Conservation (phyloP, 345 rosid species). For the Turnera subulata region DNA sequence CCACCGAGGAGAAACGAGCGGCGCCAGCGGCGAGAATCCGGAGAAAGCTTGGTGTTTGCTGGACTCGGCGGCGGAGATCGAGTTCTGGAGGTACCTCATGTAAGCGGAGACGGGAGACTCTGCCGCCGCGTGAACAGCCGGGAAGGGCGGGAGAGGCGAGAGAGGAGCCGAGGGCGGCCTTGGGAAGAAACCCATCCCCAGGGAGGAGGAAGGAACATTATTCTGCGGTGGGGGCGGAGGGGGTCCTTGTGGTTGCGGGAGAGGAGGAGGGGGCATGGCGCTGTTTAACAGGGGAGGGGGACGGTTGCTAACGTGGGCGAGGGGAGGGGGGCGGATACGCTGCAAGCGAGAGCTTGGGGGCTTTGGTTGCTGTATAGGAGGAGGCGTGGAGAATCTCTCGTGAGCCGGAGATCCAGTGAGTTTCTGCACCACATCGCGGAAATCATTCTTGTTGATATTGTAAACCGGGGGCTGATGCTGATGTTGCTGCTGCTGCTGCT, state of each 20-base stretch:
- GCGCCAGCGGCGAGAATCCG: conserved; percentile 65
- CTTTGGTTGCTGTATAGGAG: conserved; percentile 64
- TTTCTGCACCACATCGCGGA: conserved; percentile 88
- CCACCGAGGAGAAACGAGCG: conserved; percentile 67
- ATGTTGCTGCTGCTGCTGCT: conserved; percentile 24
- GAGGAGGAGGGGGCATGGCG: conserved; percentile 25
- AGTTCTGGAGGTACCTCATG: conserved; percentile 66
- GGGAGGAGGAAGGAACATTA: conserved; percentile 5
- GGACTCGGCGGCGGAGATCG: conserved; percentile 41
- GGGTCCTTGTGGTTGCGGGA: conserved; percentile 6
- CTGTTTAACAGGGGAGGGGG: conserved; percentile 53
- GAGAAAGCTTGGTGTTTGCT: conserved; percentile 50
- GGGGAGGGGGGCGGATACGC: conserved; percentile 91
- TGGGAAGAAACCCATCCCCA: conserved; percentile 21
- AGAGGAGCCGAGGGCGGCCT: conserved; percentile 45
- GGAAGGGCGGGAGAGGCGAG: conserved; percentile 65
- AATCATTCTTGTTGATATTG: conserved; percentile 89
- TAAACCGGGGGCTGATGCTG: conserved; percentile 85
- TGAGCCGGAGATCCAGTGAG: conserved; percentile 93
- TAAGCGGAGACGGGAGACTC: conserved; percentile 73
- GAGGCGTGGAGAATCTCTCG: conserved; percentile 67
- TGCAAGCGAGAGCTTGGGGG: conserved; percentile 83
- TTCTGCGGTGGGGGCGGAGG: conserved; percentile 3
- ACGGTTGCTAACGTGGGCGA: conserved; percentile 61
- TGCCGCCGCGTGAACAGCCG: conserved; percentile 60